Base-by-base conservation (phyloP, 1,284 basidiomycete species). In the Rhodotorula sp. region DNA sequence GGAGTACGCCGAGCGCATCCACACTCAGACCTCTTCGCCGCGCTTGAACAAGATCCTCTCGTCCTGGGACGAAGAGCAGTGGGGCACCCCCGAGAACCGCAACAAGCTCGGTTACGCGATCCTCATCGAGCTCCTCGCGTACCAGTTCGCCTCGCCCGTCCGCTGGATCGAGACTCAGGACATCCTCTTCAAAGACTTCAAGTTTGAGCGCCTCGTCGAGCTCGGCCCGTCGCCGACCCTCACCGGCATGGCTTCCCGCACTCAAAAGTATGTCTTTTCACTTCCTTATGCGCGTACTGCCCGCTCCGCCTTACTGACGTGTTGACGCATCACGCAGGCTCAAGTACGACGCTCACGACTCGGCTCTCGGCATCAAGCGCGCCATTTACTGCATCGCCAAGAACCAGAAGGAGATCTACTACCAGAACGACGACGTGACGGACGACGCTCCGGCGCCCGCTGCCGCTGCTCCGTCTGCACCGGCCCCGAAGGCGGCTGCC, bases 161-260 rank as follows among this genome's bases (percentile, higher is more conserved):
- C 90, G 94, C 68, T 98, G 96, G 96, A 99, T 99, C 80, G 92
- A 98, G 84, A 99, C 96, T 0, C 96, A 98, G 81, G 96, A 99
- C 79, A 87, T 92, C 60, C 87, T 99, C 72, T 99, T 99, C 85
- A 87, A 85, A 10, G 84, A 89, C n/a, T 97, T 89, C 85, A 85
- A 87, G 72, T 97, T 97, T 79, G 95, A 98, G 84, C 88, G 96
- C 43, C 87, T 98, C 79, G 90, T 99, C 80, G 96, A 99, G 82
- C 86, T 99, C 71, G 96, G 97, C 58, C 97, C 97, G 65, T 93
- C 92, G 16, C 96, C 97, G 5, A 97, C 94, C 5, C 87, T 99
- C 71, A 92, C 93, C 10, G 92, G 95, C 62, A 99, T 99, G 96
- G 97, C 96, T 1, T 87, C 88, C 29, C 90, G 95, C 64, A 99